Evolutionary conservation across 2,329 filamentous ascomycete species (phyloP), one percentile per base, ranked within the genome.

Genomic region (Colletotrichum endophyticum): DNA sequence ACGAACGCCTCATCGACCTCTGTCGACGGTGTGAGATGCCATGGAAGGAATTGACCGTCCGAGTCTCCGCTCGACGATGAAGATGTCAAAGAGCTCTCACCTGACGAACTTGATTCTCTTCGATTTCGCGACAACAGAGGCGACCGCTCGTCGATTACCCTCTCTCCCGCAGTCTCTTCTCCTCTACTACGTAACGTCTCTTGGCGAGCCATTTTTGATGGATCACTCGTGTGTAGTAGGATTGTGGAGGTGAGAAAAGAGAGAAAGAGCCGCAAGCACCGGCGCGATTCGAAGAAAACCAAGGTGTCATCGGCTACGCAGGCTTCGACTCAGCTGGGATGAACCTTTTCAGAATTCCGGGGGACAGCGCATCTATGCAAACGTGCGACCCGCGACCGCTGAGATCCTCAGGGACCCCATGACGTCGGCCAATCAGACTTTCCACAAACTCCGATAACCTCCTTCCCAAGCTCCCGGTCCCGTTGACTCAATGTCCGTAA

Each of bases 11-110:
- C 66, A n/a, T 63, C 53, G 30, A 72, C 44, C 39, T 32, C 75
- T 77, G 75, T 49, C n/a, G 66, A 32, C 30, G 30, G 36, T 71
- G 66, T 75, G 22, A 75, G 75, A 68, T 66, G 70, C 74, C 74
- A 77, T n/a, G 76, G 70, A 32, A 78, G 44, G 32, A 59, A 67
- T 39, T 68, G 66, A 49, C 66, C 74, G n/a, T 74, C 70, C 39
- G 70, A 77, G 66, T 69, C 70, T 56, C 66, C 63, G 74, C 70
- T 70, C 22, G 73, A 77, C 62, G 73, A 72, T 32, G 53, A 73
- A 11, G 62, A 74, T 30, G 70, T 70, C 64, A 66, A 66, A 56
- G 74, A 77, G 44, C 70, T 74, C 64, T 73, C 74, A 66, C 74
- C 74, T 73, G 70, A 77, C 16, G 74, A 74, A 22, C 70, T 74